These are phyloP conservation scores for Akanthomyces uredinophilus DNA, from an alignment of 2,329 filamentous ascomycete species.

Conservation along the genomic window DNA sequence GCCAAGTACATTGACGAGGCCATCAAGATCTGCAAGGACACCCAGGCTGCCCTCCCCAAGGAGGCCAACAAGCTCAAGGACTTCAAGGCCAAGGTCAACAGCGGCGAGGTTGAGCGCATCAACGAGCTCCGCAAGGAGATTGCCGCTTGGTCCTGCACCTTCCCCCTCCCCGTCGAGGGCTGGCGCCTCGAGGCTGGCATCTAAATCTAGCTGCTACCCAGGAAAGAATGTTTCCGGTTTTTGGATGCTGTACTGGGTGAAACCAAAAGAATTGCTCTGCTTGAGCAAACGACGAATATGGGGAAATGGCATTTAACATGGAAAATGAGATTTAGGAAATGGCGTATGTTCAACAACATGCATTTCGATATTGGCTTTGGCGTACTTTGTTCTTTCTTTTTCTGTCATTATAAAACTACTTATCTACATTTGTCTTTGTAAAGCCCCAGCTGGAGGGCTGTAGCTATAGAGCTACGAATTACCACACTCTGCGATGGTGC, in stretches of 20 bases:
- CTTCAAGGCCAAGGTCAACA: constrained; percentile 89
- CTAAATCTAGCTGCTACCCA: constrained; percentile 31
- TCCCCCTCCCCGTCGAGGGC: constrained; percentile 85
- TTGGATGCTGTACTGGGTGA: background rate
- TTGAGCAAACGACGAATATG: constrained; percentile 1
- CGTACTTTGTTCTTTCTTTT: constrained; percentile 10
- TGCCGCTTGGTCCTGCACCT: constrained; percentile 75
- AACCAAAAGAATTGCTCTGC: background rate
- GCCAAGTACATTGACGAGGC: constrained; percentile 82
- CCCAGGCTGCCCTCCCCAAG: constrained; percentile 83
- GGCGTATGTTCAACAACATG: constrained; percentile 17
- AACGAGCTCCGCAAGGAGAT: constrained; percentile 85
- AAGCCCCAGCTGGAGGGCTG: background rate
- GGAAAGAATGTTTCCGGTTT: background rate
- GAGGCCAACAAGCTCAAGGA: constrained; percentile 99
- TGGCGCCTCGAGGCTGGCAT: constrained; percentile 59
- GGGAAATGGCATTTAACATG: constrained; percentile 15
- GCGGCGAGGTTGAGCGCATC: constrained; percentile 75
- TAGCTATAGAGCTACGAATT: background rate
- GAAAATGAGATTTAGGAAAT: constrained; percentile 7
- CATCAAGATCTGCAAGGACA: constrained; percentile 85
- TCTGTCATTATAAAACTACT: constrained; percentile 1
- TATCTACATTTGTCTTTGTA: constrained; percentile 1
- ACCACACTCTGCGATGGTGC: constrained; percentile 3
- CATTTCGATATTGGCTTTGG: constrained; percentile 10